Base-by-base conservation (phyloP, 352 stramenopile species). In the Thalassiosira mediterranea region DNA sequence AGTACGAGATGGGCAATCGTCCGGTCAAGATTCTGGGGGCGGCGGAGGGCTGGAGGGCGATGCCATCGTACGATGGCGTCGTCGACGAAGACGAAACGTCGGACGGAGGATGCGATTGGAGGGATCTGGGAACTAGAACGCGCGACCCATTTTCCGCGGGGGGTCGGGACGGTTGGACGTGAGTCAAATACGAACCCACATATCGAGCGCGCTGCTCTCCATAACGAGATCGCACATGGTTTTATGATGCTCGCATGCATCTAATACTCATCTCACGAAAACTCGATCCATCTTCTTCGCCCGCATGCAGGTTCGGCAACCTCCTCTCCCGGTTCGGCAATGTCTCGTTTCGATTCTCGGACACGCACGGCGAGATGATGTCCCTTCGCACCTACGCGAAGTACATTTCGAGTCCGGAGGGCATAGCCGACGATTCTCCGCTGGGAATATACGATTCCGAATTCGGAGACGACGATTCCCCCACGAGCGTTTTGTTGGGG, bases 371-470 rank as follows among this genome's bases (percentile, higher is more conserved):
- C 23, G 83, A 83, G 60, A 89, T 86, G 71, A 85, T 91, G 61
- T 77, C 75, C 4, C 53, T 93, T n/a, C 32, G 66, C 13, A 91
- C 87, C 0, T 94, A 94, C 64, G 28, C 76, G 40, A 89, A 86
- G 51, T 91, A 92, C 51, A 70, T 88, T 4, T 71, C 21, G 13
- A 75, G 60, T 28, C 46, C 80, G 8, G 83, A 91, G 59, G 88
- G 88, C 0, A 42, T 72, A 44, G 76, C 63, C 0, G 88, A 94
- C 65, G 88, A 94, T 78, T 83, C 83, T 29, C 88, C 88, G 13
- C 64, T 94, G 32, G 87, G 79, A 0, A 82, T 94, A 38, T 94
- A 94, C 68, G 88, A 94, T 67, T 88, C 88, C 0, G 74, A 93
- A 53, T 90, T 94, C 61, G 71, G 63, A 13, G 78, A 89, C 42